Evolutionary conservation across 306 rosid species (phyloP).

Genomic region (Abrus precatorius): DNA sequence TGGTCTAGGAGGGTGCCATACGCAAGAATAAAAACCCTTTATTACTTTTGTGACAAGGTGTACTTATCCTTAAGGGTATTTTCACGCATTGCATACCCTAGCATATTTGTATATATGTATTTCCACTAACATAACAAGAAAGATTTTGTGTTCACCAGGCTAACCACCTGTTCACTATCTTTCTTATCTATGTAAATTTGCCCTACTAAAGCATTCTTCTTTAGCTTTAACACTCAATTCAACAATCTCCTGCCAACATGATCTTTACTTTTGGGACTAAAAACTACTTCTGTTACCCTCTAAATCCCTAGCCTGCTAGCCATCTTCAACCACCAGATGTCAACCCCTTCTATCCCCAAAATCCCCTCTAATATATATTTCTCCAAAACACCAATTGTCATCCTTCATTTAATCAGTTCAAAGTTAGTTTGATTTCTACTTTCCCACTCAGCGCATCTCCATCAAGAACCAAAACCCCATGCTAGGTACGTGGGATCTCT

Average conservation of each 20-base stretch:
- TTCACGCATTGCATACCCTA: not conserved
- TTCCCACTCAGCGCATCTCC: not conserved
- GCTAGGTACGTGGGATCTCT: not conserved
- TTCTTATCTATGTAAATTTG: not conserved
- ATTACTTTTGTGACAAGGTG: not conserved
- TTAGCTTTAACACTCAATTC: not conserved
- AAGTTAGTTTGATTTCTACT: conserved; percentile 5
- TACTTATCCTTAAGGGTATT: not conserved
- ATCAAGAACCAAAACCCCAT: conserved; percentile 6
- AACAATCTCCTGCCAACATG: not conserved
- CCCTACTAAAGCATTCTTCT: not conserved
- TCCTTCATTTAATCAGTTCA: conserved; percentile 14
- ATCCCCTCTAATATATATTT: not conserved
- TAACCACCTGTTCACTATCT: not conserved
- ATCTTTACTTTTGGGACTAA: not conserved
- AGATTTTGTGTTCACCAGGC: not conserved
- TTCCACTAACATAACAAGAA: not conserved
- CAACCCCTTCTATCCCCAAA: not conserved
- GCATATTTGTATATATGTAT: not conserved
- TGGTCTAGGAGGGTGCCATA: not conserved
- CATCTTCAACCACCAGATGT: not conserved
- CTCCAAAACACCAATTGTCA: not conserved
- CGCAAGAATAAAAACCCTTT: not conserved
- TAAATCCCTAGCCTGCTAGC: not conserved
- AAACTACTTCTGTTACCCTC: not conserved